These are phyloP conservation scores for Trypanosoma platydactyli DNA, from an alignment of 208 protist species.

Conservation along the genomic window DNA sequence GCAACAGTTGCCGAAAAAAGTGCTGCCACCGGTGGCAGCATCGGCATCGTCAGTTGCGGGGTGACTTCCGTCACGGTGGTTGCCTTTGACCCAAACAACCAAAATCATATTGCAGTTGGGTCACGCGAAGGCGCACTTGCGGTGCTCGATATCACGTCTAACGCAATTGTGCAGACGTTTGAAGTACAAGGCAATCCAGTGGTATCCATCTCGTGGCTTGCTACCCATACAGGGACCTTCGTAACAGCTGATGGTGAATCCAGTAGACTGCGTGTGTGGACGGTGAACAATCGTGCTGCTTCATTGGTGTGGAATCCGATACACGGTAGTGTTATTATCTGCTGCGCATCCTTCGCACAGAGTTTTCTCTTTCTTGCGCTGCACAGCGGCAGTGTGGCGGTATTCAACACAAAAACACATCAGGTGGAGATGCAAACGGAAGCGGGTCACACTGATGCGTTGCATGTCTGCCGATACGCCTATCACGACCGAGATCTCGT, in stretches of 20 bases:
- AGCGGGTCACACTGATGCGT: slow-evolving; percentile 80
- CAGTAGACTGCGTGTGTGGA: slow-evolving; percentile 68
- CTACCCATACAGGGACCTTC: slow-evolving; percentile 60
- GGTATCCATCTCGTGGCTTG: slow-evolving; percentile 68
- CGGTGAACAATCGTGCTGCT: slow-evolving; percentile 51
- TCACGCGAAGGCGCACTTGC: slow-evolving; percentile 70
- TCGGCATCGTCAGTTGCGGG: background rate
- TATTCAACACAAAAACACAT: slow-evolving; percentile 68
- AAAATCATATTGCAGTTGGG: slow-evolving; percentile 67
- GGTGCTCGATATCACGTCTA: slow-evolving; percentile 49
- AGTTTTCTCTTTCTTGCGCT: slow-evolving; percentile 61
- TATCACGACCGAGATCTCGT: slow-evolving; percentile 77
- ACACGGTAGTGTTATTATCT: slow-evolving; percentile 9
- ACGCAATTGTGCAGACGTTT: slow-evolving; percentile 56
- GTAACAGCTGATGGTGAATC: slow-evolving; percentile 65
- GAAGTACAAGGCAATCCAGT: slow-evolving; percentile 36
- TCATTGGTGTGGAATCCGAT: slow-evolving; percentile 40
- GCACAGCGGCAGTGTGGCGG: slow-evolving; percentile 63
- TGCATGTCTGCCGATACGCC: slow-evolving; percentile 72
- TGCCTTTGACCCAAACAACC: slow-evolving; percentile 71
- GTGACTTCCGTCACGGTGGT: slow-evolving; percentile 49
- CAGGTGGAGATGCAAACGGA: slow-evolving; percentile 54
- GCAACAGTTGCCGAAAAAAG: slow-evolving; percentile 15
- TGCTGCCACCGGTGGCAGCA: slow-evolving; percentile 24
- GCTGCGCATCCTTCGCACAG: slow-evolving; percentile 10